These are phyloP conservation scores for Mortierella sp. DNA, from an alignment of 371 early-diverging fungal species.

Conservation along the genomic window DNA sequence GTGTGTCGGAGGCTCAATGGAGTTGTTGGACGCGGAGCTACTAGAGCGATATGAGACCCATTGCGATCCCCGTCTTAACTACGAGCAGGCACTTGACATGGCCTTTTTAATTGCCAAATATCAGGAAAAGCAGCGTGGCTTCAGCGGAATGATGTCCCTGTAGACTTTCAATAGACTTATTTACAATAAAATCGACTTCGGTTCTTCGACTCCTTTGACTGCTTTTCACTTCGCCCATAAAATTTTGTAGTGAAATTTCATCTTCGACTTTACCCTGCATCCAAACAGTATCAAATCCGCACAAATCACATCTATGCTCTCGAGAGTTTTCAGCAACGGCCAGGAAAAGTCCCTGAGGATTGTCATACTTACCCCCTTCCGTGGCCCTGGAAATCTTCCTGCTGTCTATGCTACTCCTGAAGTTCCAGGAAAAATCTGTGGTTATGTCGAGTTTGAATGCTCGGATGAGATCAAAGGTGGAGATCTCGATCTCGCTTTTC, in stretches of 20 bases:
- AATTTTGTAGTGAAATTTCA: not conserved
- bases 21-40: conserved; percentile 84
- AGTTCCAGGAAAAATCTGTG: conserved; percentile 16
- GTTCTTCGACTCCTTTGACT: not conserved
- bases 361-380: conserved; percentile 26
- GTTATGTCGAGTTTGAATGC: conserved; percentile 38
- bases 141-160: conserved; percentile 45
- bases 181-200: not conserved
- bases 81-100: conserved; percentile 96
- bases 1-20: conserved; percentile 97
- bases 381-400: conserved; percentile 45
- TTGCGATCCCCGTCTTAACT: conserved; percentile 96
- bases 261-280: not conserved
- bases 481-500: conserved; percentile 36
- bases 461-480: conserved; percentile 33
- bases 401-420: conserved; percentile 43
- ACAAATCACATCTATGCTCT: conserved; percentile 17
- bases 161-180: not conserved
- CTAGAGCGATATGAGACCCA: conserved; percentile 92
- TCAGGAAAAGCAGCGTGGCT: conserved; percentile 74
- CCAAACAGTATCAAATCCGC: not conserved
- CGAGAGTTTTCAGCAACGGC: conserved; percentile 2
- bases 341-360: conserved; percentile 18
- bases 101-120: conserved; percentile 94
- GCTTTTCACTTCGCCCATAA: not conserved